Percentiles rank a stretch among this genome's conserved stretches.
Evolutionary conservation across 352 stramenopile genomes (phyloP).

Genomic region (Globisporangium mamillatum): DNA sequence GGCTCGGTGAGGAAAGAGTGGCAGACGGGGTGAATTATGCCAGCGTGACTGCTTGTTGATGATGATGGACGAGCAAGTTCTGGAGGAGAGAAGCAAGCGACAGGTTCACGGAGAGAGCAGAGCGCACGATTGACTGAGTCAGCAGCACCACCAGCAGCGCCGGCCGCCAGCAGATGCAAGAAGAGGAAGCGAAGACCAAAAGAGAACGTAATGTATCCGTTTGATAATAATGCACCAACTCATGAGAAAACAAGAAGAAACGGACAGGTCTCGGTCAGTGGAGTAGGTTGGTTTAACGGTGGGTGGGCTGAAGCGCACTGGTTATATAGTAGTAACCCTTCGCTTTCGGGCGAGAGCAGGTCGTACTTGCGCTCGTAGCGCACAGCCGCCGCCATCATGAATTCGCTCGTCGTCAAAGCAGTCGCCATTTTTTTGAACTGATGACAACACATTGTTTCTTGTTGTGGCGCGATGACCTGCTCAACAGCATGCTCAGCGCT

Average conservation of each 20-base stretch:
- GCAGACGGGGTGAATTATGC: background rate
- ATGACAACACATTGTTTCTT: too few species aligned
- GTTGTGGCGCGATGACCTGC: too few species aligned
- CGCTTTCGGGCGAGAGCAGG: conserved; percentile 59
- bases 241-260: background rate
- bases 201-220: conserved; percentile 14
- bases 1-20: background rate
- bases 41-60: background rate
- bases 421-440: too few species aligned
- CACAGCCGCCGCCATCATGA: background rate
- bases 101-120: background rate
- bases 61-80: background rate
- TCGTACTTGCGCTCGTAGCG: conserved; percentile 25
- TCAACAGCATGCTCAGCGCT: background rate
- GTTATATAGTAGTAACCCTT: conserved; percentile 31
- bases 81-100: background rate
- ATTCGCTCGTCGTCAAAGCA: too few species aligned
- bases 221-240: conserved; percentile 6
- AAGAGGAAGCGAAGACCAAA: background rate
- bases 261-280: too few species aligned
- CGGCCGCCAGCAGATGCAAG: background rate
- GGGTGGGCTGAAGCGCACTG: background rate
- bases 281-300: too few species aligned
- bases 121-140: too few species aligned
- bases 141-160: background rate